These are phyloP conservation scores for Lachnellula subtilissima DNA, from an alignment of 2,329 filamentous ascomycete genomes.

Conservation along the genomic window DNA sequence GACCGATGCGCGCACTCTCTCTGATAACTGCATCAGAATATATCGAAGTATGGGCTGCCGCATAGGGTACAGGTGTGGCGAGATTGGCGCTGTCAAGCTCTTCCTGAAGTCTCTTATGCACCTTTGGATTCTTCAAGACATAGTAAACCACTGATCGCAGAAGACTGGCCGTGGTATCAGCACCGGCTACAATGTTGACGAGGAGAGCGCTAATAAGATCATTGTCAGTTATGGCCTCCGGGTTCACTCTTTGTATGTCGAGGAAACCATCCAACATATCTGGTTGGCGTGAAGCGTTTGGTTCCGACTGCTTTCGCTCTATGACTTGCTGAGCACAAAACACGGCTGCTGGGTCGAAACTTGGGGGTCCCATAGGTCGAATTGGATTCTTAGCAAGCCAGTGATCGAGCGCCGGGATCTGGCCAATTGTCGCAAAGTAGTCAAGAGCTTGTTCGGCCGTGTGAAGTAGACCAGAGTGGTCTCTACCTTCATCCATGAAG, in stretches of 20 bases:
- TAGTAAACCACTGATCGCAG: slow-evolving; percentile 35
- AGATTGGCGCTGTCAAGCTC: slow-evolving; percentile 37
- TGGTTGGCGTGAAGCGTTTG: not conserved
- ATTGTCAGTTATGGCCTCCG: slow-evolving; percentile 6
- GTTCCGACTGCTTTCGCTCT: not conserved
- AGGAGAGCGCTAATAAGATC: slow-evolving; percentile 3
- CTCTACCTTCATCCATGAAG: slow-evolving; percentile 33
- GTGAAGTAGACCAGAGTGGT: slow-evolving; percentile 33
- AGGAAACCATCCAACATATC: slow-evolving; percentile 30
- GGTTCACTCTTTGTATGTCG: slow-evolving; percentile 11
- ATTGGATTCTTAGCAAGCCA: slow-evolving; percentile 21
- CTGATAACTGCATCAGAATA: slow-evolving; percentile 48
- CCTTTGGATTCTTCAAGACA: slow-evolving; percentile 31
- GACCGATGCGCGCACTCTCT: slow-evolving; percentile 47
- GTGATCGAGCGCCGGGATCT: slow-evolving; percentile 19
- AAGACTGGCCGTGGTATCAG: slow-evolving; percentile 34
- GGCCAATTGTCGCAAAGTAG: slow-evolving; percentile 29
- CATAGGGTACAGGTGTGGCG: slow-evolving; percentile 22
- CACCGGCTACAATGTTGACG: slow-evolving; percentile 25
- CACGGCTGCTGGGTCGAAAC: slow-evolving; percentile 7
- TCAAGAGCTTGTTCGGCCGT: slow-evolving; percentile 27
- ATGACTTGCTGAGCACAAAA: slow-evolving; percentile 13
- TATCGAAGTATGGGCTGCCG: slow-evolving; percentile 29
- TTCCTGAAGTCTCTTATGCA: slow-evolving; percentile 23
- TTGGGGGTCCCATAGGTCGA: slow-evolving; percentile 13